Conservation (phyloP, 2,329 filamentous ascomycete species). For the Beauveria sp. region DNA sequence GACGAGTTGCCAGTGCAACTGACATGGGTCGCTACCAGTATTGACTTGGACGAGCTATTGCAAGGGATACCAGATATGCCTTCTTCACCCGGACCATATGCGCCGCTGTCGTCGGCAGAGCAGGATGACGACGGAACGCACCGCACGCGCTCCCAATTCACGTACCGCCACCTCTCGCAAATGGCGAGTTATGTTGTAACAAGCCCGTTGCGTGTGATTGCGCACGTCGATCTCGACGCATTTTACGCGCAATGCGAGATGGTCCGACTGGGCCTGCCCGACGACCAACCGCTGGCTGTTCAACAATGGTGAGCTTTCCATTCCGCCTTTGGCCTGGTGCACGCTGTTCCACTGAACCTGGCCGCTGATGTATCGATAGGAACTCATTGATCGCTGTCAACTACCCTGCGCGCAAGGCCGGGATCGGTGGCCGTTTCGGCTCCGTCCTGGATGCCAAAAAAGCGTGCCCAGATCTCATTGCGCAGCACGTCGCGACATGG, state of each 20-base stretch:
- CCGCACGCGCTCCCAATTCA: slow-evolving; percentile 60
- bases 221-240: slow-evolving; percentile 91
- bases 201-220: slow-evolving; percentile 77
- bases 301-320: slow-evolving; percentile 66
- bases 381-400: slow-evolving; percentile 76
- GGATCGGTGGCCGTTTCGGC: slow-evolving; percentile 66
- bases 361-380: neutral
- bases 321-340: too few species aligned
- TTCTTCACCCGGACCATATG: neutral
- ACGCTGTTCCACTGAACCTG: too few species aligned
- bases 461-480: slow-evolving; percentile 72
- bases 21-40: neutral
- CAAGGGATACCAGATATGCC: neutral
- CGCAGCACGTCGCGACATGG: slow-evolving; percentile 94
- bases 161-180: slow-evolving; percentile 72
- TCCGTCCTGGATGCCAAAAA: slow-evolving; percentile 76
- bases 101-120: slow-evolving; percentile 19
- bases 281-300: slow-evolving; percentile 78
- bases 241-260: slow-evolving; percentile 98
- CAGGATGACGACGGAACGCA: slow-evolving; percentile 17
- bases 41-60: neutral
- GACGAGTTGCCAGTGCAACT: neutral
- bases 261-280: slow-evolving; percentile 67
- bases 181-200: slow-evolving; percentile 63
- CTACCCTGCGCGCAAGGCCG: slow-evolving; percentile 78